A percentile compares a stretch with the other conserved stretches of the same genome.
Evolutionary conservation across 768 basidiomycete species (phyloP).

Genomic region (Serendipita vermifera): DNA sequence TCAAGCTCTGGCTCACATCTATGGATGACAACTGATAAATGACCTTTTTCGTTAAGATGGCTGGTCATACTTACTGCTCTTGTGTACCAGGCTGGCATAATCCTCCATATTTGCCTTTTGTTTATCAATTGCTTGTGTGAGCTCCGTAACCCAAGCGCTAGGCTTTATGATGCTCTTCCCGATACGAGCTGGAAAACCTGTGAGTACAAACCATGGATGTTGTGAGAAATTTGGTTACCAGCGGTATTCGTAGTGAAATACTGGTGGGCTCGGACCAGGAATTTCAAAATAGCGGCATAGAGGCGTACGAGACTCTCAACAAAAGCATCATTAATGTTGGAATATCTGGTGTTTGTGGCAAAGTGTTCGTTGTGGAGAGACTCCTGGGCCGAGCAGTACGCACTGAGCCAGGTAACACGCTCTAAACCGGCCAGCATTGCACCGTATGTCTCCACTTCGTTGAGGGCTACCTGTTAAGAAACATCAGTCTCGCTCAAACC

Average conservation of each 20-base stretch:
- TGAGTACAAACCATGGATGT: too few relatives aligned
- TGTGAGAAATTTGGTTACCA: background rate
- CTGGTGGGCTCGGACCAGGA: background rate
- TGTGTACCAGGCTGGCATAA: too few relatives aligned
- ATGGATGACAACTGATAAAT: background rate
- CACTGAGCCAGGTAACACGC: background rate
- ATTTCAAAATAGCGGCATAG: background rate
- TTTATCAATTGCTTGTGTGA: too few relatives aligned
- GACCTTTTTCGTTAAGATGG: background rate
- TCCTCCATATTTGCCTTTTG: too few relatives aligned
- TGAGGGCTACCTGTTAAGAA: background rate
- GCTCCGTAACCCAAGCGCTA: too few relatives aligned
- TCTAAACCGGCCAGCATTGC: background rate
- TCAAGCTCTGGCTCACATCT: background rate
- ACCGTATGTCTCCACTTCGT: background rate
- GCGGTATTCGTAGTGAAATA: background rate
- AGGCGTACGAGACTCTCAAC: background rate
- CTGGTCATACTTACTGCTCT: too few relatives aligned
- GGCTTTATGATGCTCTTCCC: too few relatives aligned
- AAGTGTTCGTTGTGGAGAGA: background rate
- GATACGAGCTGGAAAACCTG: too few relatives aligned
- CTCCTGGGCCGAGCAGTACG: background rate
- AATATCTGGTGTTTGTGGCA: background rate
- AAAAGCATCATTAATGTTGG: background rate
- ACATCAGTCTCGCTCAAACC: background rate